phyloP scores from a whole-genome alignment of 106 monocot species.

The Acorus calamus region DNA sequence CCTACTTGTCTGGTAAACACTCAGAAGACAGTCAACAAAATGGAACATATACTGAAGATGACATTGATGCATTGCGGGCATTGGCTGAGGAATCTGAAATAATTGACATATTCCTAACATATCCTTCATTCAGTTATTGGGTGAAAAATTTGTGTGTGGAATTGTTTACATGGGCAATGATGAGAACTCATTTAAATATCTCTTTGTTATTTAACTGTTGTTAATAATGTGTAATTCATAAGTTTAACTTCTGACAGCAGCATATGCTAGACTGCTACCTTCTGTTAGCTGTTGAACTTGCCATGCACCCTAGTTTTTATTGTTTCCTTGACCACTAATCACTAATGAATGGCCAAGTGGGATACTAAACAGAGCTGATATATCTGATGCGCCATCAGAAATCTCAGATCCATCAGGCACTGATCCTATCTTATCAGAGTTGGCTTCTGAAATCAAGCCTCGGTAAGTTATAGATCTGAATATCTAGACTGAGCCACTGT shows the following conservation, averaged over 20 bases:
- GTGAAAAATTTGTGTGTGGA: no score
- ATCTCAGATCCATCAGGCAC: conserved; percentile 40
- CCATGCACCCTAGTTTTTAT: neutral
- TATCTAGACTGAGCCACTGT: no score
- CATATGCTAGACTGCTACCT: neutral
- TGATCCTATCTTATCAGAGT: conserved; percentile 52
- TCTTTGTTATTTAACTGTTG: no score
- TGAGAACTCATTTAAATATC: no score
- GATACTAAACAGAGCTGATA: conserved; percentile 44
- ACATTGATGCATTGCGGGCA: conserved; percentile 78
- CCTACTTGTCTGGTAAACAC: conserved; percentile 57
- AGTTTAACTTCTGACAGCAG: no score
- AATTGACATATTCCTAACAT: conserved; percentile 89
- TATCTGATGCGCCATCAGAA: conserved; percentile 25
- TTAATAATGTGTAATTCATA: no score
- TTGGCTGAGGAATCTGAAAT: conserved; percentile 62
- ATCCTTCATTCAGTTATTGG: conserved; percentile 37
- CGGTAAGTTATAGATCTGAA: conserved; percentile 27
- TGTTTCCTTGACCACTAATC: conserved; percentile 36
- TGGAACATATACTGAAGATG: conserved; percentile 70
- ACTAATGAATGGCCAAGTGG: conserved; percentile 98
- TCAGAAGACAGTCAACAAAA: conserved; percentile 17
- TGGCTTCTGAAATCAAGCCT: conserved; percentile 78
- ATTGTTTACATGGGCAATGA: no score
- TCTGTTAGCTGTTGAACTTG: neutral